A percentile compares a stretch with the other conserved stretches of the same genome.
Conservation (phyloP, 2,329 filamentous ascomycete genomes). For the Calonectria hongkongensis region DNA sequence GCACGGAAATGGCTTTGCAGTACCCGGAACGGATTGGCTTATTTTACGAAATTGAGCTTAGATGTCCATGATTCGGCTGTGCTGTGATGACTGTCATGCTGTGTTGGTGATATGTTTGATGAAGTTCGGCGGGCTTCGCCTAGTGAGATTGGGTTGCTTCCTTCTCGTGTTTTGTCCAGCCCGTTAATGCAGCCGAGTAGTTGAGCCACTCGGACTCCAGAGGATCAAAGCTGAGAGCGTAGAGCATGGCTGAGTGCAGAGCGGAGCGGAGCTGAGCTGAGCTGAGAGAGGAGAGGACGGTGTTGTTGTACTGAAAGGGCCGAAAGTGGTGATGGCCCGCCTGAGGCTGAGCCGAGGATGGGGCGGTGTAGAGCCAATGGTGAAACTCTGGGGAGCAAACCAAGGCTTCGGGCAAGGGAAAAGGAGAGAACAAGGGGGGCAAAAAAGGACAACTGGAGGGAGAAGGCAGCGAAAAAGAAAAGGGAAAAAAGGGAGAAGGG, state of each 20-base stretch:
- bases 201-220: neutral
- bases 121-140: neutral
- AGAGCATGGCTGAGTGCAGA: slow-evolving; percentile 15
- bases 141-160: neutral
- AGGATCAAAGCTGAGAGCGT: slow-evolving; percentile 26
- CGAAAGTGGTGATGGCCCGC: neutral
- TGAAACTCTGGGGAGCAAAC: slow-evolving; percentile 4
- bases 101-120: slow-evolving; percentile 26
- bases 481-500: too few species aligned
- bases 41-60: slow-evolving; percentile 46
- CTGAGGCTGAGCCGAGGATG: slow-evolving; percentile 29
- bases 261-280: slow-evolving; percentile 15
- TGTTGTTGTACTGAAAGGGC: neutral
- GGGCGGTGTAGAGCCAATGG: slow-evolving; percentile 20
- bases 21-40: slow-evolving; percentile 52
- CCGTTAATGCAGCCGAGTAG: slow-evolving; percentile 21
- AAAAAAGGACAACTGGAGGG: too few species aligned
- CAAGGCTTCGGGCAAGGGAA: neutral
- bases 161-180: neutral
- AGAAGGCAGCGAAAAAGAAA: neutral
- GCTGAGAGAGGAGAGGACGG: neutral
- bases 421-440: neutral
- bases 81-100: slow-evolving; percentile 21
- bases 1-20: slow-evolving; percentile 45
- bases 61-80: slow-evolving; percentile 41